phyloP scores from a whole-genome alignment of 2,329 filamentous ascomycete species.

The Drechmeria coniospora region DNA sequence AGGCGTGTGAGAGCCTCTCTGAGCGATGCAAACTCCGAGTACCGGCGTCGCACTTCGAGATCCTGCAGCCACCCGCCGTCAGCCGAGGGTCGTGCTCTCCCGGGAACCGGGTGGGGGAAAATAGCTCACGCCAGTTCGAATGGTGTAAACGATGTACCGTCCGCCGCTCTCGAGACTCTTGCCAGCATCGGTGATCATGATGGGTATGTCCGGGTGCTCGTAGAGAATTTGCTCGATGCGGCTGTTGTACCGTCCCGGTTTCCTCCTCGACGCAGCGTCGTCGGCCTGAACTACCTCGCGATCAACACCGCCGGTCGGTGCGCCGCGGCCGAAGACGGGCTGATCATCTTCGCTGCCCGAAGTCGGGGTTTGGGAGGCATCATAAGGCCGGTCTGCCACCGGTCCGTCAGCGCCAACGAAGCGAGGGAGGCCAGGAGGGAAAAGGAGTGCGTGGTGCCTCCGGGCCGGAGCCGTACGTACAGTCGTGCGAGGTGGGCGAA shows the following conservation, averaged over 20 bases:
- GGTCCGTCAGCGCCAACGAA: neutral
- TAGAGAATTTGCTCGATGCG: slow-evolving; percentile 95
- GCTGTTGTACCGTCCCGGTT: slow-evolving; percentile 83
- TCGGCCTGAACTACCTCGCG: slow-evolving; percentile 28
- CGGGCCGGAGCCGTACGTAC: slow-evolving; percentile 28
- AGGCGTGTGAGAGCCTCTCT: slow-evolving; percentile 77
- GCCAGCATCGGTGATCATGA: slow-evolving; percentile 85
- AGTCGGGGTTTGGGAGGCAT: slow-evolving; percentile 56
- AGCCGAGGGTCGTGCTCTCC: slow-evolving; percentile 2
- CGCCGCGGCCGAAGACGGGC: slow-evolving; percentile 20
- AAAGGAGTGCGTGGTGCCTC: too few species aligned
- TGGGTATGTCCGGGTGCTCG: slow-evolving; percentile 79
- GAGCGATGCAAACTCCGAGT: slow-evolving; percentile 91
- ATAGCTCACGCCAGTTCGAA: slow-evolving; percentile 70
- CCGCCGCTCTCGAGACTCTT: slow-evolving; percentile 89
- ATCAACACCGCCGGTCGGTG: slow-evolving; percentile 22
- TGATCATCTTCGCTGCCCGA: slow-evolving; percentile 54
- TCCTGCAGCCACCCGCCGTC: slow-evolving; percentile 45
- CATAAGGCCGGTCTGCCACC: slow-evolving; percentile 26
- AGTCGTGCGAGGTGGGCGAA: slow-evolving; percentile 41
- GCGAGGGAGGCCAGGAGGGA: neutral
- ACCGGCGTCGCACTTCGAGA: slow-evolving; percentile 83
- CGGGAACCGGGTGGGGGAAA: neutral
- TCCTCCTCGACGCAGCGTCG: slow-evolving; percentile 39
- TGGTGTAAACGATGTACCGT: slow-evolving; percentile 93